Evolutionary conservation across 345 rosid species (phyloP).

Genomic region (Eucalyptus fibrosa): DNA sequence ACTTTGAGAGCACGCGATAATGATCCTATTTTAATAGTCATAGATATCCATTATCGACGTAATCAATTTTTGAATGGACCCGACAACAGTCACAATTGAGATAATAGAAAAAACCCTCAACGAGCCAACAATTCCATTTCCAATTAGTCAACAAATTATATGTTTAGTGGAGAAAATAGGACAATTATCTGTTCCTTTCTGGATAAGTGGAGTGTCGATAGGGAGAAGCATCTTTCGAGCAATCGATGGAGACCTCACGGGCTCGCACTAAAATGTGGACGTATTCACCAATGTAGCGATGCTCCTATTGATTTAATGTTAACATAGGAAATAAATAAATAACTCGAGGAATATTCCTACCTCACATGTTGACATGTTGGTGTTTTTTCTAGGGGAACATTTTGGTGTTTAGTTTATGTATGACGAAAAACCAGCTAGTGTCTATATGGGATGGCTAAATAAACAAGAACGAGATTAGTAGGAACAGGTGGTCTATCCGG

Average conservation of each 20-base stretch:
- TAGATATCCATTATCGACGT: background rate
- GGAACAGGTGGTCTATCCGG: background rate
- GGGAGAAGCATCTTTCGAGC: background rate
- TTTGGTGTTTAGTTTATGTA: background rate
- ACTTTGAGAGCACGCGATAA: background rate
- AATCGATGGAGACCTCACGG: background rate
- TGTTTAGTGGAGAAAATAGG: background rate
- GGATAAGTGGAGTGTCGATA: background rate
- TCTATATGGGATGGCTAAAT: background rate
- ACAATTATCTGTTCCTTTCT: background rate
- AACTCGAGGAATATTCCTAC: background rate
- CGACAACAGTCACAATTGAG: background rate
- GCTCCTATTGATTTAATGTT: background rate
- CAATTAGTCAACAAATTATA: background rate
- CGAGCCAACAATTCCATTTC: background rate
- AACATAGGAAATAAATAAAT: background rate
- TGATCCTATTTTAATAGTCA: background rate
- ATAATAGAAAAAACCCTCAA: background rate
- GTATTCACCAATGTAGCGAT: background rate
- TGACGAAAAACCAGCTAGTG: background rate
- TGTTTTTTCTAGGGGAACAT: background rate
- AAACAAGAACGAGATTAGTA: background rate
- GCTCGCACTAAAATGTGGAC: background rate
- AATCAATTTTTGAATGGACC: background rate
- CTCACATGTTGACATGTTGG: background rate